Base-by-base conservation (phyloP, 108 stramenopile species). In the Stephanodiscus minutulus region DNA sequence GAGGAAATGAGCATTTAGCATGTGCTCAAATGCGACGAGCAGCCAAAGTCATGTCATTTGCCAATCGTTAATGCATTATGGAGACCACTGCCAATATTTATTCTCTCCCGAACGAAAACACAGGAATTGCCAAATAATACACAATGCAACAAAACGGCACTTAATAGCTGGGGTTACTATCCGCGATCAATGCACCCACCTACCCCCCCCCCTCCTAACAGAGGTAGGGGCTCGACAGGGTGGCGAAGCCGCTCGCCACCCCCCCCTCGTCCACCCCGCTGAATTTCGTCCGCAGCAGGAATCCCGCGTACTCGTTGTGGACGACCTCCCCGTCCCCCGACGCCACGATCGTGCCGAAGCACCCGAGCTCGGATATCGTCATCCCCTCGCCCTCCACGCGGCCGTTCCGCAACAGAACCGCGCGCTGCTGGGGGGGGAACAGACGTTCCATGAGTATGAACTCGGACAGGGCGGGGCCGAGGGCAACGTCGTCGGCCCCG, bases 391-490 rank as follows among this genome's bases (percentile, higher is more conserved):
- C 91, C 68, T 91, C 91, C 20, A 93, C 86, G 21, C 68, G 66
- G 10, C 91, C 94, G 47, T 81, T 76, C 22, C 92, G 82, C 12
- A 96, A 50, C 61, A 93, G 67, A 46, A 90, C 76, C 21, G 90
- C 91, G 41, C 66, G 66, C 66, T 93, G 90, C 54, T 84, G 73
- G 25, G 92, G 92, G 3, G 95, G 92, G 53, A 91, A 89, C 37
- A 93, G 76, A n/a, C 89, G 83, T 65, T 93, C 73, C 92, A 96
- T 93, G 52, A 96, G 69, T 64, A 96, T 96, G 82, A 87, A 96
- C 60, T 91, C 92, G 36, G 83, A 90, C 44, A 91, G 72, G 4
- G 58, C 48, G 21, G 63, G 53, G 20, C 57, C 53, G 70, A 82
- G 29, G 35, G 18, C 47, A 5, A 76, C 58, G 11, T 82, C 56